Conservation (phyloP, 257 asterid species). For the Nicotiana knightiana region DNA sequence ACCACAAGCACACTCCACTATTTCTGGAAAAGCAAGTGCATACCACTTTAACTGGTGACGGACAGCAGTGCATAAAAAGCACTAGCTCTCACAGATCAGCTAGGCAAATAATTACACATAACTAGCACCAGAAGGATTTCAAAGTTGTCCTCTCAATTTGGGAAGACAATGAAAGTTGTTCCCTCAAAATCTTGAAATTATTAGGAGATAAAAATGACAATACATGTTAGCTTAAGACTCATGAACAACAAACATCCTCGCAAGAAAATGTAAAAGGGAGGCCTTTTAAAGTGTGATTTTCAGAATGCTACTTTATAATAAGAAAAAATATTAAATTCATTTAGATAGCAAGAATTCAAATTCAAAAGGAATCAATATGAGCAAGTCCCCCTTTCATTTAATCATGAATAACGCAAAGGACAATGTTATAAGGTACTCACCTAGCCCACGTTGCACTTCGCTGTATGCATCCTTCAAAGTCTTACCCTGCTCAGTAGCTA, state of each 20-base stretch:
- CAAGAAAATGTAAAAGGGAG: not conserved
- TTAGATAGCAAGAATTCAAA: conserved; percentile 11
- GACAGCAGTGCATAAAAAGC: not conserved
- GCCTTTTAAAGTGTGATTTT: not conserved
- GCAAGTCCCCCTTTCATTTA: not conserved
- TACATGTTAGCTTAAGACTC: not conserved
- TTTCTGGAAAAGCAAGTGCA: conserved; percentile 52
- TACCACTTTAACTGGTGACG: not conserved
- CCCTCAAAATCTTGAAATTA: not conserved
- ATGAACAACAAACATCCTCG: not conserved
- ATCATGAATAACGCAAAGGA: not conserved
- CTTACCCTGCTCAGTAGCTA: conserved; percentile 86
- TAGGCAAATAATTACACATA: not conserved
- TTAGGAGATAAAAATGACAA: not conserved
- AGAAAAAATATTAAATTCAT: not conserved
- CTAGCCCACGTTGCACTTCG: conserved; percentile 89
- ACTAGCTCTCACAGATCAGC: not conserved
- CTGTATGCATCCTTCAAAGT: conserved; percentile 94
- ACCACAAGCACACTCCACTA: conserved; percentile 94
- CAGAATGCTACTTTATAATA: not conserved
- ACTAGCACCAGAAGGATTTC: not conserved
- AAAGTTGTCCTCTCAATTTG: not conserved
- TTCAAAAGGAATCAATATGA: conserved; percentile 13
- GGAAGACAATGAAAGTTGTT: not conserved
- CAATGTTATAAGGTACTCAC: conserved; percentile 30